These are phyloP conservation scores for Persicaria tinctoria DNA, from an alignment of 148 eudicot species.

Conservation along the genomic window DNA sequence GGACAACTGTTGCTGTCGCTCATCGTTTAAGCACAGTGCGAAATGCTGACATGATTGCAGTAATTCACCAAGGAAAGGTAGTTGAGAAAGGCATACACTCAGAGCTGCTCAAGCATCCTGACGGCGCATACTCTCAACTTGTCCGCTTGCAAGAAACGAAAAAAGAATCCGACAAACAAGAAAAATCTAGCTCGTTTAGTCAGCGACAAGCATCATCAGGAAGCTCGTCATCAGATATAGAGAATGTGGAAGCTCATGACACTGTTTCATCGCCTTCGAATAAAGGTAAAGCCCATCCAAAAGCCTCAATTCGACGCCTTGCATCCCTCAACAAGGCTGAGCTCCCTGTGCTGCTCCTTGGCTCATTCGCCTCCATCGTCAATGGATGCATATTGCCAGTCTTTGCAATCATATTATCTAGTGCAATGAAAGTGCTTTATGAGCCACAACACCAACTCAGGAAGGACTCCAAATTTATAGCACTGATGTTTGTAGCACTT, in stretches of 20 bases:
- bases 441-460: slow-evolving; percentile 19
- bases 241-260: background rate
- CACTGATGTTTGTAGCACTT: slow-evolving; percentile 18
- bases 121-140: slow-evolving; percentile 76
- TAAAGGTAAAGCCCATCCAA: slow-evolving; percentile 19
- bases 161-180: slow-evolving; percentile 14
- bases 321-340: slow-evolving; percentile 32
- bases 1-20: slow-evolving; percentile 72
- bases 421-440: slow-evolving; percentile 23
- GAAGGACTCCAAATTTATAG: slow-evolving; percentile 25
- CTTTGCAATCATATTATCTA: slow-evolving; percentile 20
- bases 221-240: slow-evolving; percentile 19
- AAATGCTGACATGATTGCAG: slow-evolving; percentile 68
- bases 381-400: slow-evolving; percentile 25
- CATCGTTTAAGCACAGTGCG: slow-evolving; percentile 74
- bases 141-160: slow-evolving; percentile 44
- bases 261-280: slow-evolving; percentile 6
- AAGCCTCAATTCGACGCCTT: slow-evolving; percentile 31
- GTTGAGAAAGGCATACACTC: slow-evolving; percentile 66
- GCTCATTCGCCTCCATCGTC: slow-evolving; percentile 17
- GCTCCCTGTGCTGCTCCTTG: slow-evolving; percentile 24
- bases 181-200: slow-evolving; percentile 18
- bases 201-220: slow-evolving; percentile 26
- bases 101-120: slow-evolving; percentile 52
- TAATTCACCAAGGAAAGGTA: slow-evolving; percentile 62